Conservation (phyloP, 148 eudicot genomes). For the Vaccinium vitisidaea region DNA sequence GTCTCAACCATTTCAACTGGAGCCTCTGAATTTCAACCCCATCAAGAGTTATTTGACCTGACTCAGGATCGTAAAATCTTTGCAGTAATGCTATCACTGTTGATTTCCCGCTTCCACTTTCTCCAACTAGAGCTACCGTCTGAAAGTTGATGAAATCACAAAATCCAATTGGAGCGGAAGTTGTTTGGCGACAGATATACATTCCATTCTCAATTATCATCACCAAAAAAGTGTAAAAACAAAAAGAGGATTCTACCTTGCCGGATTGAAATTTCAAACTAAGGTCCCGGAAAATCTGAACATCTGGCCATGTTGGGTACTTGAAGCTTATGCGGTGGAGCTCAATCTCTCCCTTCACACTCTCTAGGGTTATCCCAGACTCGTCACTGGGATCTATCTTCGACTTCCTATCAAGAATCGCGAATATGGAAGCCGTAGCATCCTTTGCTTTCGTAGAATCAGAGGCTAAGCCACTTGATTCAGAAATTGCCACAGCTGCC, state of each 20-base stretch:
- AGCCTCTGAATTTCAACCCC: constrained; percentile 62
- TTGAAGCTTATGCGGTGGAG: constrained; percentile 55
- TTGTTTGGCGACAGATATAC: background rate
- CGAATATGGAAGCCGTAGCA: constrained; percentile 56
- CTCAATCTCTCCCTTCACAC: constrained; percentile 62
- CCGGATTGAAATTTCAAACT: constrained; percentile 52
- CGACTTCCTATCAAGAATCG: constrained; percentile 62
- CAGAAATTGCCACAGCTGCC: constrained; percentile 54
- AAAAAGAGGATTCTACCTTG: constrained; percentile 35
- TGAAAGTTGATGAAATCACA: constrained; percentile 10
- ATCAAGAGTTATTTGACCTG: constrained; percentile 58
- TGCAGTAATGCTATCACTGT: constrained; percentile 68
- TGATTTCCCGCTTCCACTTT: constrained; percentile 88
- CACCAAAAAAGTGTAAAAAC: background rate
- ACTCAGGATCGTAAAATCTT: constrained; percentile 69
- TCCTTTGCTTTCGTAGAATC: constrained; percentile 59
- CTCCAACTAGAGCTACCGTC: constrained; percentile 79
- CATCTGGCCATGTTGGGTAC: constrained; percentile 63
- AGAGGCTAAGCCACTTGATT: constrained; percentile 46
- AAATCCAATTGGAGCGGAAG: background rate
- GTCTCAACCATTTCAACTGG: constrained; percentile 70
- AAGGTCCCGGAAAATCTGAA: constrained; percentile 57
- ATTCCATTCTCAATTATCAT: background rate
- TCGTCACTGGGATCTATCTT: constrained; percentile 65
- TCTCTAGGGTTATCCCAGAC: constrained; percentile 48